phyloP scores from a whole-genome alignment of 2,329 filamentous ascomycete species.

The Blastomyces parvus region DNA sequence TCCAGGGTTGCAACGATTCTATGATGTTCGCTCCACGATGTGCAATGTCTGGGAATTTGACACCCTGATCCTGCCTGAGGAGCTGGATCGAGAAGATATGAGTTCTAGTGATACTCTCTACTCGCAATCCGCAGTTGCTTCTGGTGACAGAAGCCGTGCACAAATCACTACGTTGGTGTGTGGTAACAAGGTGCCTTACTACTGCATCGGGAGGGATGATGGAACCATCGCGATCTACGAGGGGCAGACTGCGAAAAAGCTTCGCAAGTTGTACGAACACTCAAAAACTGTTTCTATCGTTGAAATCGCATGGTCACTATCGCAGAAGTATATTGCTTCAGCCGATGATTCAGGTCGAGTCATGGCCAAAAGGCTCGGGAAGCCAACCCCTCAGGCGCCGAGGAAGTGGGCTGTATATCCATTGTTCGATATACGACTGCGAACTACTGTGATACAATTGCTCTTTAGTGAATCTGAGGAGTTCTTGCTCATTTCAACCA shows the following conservation, averaged over 20 bases:
- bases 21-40: constrained; percentile 20
- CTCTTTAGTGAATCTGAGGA: constrained; percentile 10
- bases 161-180: constrained; percentile 6
- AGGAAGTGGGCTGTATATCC: constrained; percentile 11
- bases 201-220: constrained; percentile 19
- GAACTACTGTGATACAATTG: constrained; percentile 6
- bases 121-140: background rate
- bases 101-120: background rate
- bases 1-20: constrained; percentile 21
- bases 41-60: constrained; percentile 26
- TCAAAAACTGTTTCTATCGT: background rate
- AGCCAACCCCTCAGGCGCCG: constrained; percentile 1
- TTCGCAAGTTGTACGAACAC: constrained; percentile 10
- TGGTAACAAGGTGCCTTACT: constrained; percentile 11
- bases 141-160: background rate
- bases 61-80: constrained; percentile 17
- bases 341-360: constrained; percentile 10
- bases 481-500: constrained; percentile 9
- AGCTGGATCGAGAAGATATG: constrained; percentile 14
- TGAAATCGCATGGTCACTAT: constrained; percentile 11
- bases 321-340: constrained; percentile 15
- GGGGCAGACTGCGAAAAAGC: constrained; percentile 3
- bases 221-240: constrained; percentile 18
- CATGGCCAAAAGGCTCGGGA: constrained; percentile 10
- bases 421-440: constrained; percentile 9